phyloP scores from a whole-genome alignment of 176 grass and related monocot genomes.

The Eremochloa ophiuroides region DNA sequence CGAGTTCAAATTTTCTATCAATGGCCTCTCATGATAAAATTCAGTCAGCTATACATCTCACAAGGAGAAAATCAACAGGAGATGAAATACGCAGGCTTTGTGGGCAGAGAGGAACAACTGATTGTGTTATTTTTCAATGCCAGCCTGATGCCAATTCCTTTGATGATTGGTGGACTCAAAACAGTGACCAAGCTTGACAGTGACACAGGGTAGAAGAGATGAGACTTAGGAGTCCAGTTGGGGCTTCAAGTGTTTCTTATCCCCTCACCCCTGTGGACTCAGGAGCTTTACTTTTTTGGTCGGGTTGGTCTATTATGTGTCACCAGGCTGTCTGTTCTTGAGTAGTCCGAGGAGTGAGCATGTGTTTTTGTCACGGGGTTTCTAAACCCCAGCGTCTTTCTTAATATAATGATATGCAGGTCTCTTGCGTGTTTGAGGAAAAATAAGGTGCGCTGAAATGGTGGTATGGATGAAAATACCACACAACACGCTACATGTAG shows the following conservation, averaged over 20 bases:
- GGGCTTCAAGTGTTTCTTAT: background rate
- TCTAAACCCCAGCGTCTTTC: background rate
- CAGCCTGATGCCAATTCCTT: background rate
- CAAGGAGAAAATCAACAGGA: background rate
- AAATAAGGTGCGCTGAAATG: background rate
- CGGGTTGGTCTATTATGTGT: background rate
- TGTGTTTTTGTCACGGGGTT: background rate
- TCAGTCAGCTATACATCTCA: background rate
- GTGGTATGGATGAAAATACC: background rate
- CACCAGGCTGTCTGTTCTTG: background rate
- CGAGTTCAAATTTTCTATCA: background rate
- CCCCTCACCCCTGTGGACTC: no score
- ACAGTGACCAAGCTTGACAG: no score
- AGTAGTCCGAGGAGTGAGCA: background rate
- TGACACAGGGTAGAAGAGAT: no score
- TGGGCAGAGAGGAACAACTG: background rate
- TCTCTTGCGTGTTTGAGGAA: background rate
- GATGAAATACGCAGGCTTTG: background rate
- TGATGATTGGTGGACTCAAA: background rate
- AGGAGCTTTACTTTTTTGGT: background rate
- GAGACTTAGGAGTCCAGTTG: background rate
- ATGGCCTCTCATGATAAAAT: background rate
- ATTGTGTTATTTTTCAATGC: background rate
- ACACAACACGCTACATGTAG: background rate
- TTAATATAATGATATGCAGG: background rate